Base-by-base conservation (phyloP, 768 basidiomycete species). In the Kwoniella dejecticola region DNA sequence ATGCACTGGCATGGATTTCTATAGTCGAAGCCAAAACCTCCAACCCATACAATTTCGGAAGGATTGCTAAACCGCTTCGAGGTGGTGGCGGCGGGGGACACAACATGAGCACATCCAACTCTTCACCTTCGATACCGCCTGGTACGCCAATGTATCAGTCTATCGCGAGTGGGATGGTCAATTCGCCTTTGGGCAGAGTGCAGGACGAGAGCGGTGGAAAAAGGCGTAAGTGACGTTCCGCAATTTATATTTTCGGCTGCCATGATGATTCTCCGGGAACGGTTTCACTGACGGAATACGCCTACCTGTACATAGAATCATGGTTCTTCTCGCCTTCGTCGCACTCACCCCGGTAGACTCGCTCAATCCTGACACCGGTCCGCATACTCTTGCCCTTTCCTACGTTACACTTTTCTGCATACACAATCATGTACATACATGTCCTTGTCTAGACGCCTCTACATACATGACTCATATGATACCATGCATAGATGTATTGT, bases 61-160 rank as follows among this genome's bases (percentile, higher is more conserved):
- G 95, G 40, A 97, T 99, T 65, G 95, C 95, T 31, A 98, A 98
- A 81, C 96, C 96, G 26, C 82, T 99, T 57, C 85, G 95, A 67
- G 96, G 95, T 21, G 94, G 95, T 42, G 92, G 92, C 27, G 69
- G 69, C 30, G 61, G 57, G 1, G 31, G 23, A 19, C 38, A 45
- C 17, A 23, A 41, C 13, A 23, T 50, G 44, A 26, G 27, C 13
- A 26, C 55, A 11, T 24, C 55, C 13, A 10, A 33, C 13, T 21
- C 46, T 33, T 50, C 38, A 15, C 47, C 45, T 4, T 15, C 26
- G 4, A 31, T 52, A 8, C 29, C 33, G 2, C 42, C 44, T 15
- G 40, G 24, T 13, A 53, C 57, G 4, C 64, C 67, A 23, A 45
- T 54, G 8, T 68, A 63, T 47, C 69, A 68, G 49, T 21, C 63